Percentiles rank a stretch among this genome's conserved stretches.
These are phyloP conservation scores for Orbilia oligospora DNA, from an alignment of 2,329 filamentous ascomycete species.

Conservation along the genomic window DNA sequence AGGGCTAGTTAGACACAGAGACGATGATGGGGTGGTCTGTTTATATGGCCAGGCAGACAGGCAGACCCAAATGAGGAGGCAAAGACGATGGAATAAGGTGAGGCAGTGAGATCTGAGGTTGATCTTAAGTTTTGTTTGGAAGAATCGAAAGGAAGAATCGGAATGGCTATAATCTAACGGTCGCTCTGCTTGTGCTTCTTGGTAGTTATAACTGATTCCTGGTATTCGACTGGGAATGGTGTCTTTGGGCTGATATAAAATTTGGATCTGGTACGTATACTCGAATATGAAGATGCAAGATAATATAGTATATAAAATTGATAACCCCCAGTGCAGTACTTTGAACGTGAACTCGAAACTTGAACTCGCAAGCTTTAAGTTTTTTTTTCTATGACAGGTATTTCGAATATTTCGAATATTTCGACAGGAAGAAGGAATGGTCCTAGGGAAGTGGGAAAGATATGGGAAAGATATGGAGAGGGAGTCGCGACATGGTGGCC, in stretches of 20 bases:
- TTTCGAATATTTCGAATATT: background rate
- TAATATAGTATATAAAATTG: background rate
- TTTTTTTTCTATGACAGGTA: conserved; percentile 25
- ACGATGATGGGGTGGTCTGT: conserved; percentile 25
- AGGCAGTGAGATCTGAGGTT: background rate
- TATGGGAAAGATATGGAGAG: conserved; percentile 24
- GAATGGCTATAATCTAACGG: conserved; percentile 17
- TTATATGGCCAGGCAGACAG: conserved; percentile 26
- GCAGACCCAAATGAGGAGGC: conserved; percentile 2
- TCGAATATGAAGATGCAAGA: background rate
- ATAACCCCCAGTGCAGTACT: background rate
- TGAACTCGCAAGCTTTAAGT: conserved; percentile 25
- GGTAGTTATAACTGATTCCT: background rate
- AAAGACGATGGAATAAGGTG: conserved; percentile 20
- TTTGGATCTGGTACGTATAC: background rate
- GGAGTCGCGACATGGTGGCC: conserved; percentile 57
- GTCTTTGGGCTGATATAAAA: background rate
- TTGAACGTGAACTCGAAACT: conserved; percentile 2
- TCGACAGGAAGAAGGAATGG: conserved; percentile 15
- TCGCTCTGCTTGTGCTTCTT: conserved; percentile 7
- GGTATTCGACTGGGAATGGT: background rate
- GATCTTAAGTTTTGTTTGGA: conserved; percentile 1
- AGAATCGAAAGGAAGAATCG: conserved; percentile 12
- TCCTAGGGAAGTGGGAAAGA: conserved; percentile 10
- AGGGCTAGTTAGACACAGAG: conserved; percentile 20